phyloP scores from a whole-genome alignment of 805 yeast species.

The Metschnikowia dekortorum region DNA sequence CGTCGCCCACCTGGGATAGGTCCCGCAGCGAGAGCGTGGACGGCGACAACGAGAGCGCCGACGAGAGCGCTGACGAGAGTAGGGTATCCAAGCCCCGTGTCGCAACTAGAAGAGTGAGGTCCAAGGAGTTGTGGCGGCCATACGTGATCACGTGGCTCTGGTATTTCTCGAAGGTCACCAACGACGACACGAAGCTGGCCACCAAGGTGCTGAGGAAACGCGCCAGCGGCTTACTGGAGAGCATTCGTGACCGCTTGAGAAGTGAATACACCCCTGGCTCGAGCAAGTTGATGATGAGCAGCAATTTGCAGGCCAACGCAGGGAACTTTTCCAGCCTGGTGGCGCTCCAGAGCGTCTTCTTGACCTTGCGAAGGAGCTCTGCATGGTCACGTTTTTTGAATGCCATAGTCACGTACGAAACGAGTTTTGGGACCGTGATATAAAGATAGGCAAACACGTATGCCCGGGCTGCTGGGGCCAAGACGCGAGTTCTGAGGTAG shows the following conservation, averaged over 20 bases:
- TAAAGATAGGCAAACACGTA: constrained; percentile 32
- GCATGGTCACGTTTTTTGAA: constrained; percentile 16
- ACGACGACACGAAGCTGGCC: constrained; percentile 26
- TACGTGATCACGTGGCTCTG: constrained; percentile 27
- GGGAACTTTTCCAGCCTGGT: constrained; percentile 32
- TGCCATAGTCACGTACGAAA: constrained; percentile 13
- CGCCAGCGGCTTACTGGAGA: neutral
- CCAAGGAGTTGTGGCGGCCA: constrained; percentile 31
- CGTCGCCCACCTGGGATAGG: constrained; percentile 21
- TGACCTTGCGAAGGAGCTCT: constrained; percentile 14
- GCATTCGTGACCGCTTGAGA: constrained; percentile 7
- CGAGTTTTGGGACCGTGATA: constrained; percentile 28
- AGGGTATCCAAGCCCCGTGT: constrained; percentile 34
- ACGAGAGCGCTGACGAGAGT: constrained; percentile 3
- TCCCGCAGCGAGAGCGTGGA: constrained; percentile 1
- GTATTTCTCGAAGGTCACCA: constrained; percentile 27
- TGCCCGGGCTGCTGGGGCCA: constrained; percentile 30
- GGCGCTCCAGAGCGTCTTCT: constrained; percentile 21
- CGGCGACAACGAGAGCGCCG: constrained; percentile 1
- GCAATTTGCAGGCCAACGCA: constrained; percentile 27
- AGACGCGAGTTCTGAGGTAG: constrained; percentile 8
- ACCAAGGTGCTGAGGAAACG: constrained; percentile 22
- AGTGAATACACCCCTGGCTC: constrained; percentile 21
- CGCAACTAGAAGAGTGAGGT: constrained; percentile 32
- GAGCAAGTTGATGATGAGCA: constrained; percentile 28